Conservation (phyloP, 2,329 filamentous ascomycete species). For the Onygenales sp. region DNA sequence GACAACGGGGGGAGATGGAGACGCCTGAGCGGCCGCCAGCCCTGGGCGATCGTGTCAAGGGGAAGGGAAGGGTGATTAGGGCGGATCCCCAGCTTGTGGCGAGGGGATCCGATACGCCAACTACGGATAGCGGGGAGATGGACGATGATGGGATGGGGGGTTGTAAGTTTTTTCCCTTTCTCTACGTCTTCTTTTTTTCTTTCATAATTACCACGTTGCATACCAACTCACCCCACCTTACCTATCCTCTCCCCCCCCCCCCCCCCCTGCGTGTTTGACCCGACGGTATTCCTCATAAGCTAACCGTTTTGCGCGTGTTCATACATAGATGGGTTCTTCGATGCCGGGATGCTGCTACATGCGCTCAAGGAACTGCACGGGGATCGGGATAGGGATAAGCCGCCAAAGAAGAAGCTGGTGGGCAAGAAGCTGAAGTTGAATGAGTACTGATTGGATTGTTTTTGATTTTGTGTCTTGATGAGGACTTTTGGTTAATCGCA, state of each 20-base stretch:
- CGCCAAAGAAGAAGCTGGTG: slow-evolving; percentile 30
- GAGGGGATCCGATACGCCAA: slow-evolving; percentile 49
- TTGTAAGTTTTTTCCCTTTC: slow-evolving; percentile 56
- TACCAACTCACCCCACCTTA: too few species aligned
- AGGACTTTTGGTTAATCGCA: background rate
- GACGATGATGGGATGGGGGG: slow-evolving; percentile 87
- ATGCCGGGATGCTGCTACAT: slow-evolving; percentile 87
- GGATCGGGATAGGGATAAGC: slow-evolving; percentile 29
- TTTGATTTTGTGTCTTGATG: slow-evolving; percentile 6
- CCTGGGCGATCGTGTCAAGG: slow-evolving; percentile 47
- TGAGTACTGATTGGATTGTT: slow-evolving; percentile 29
- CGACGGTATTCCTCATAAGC: slow-evolving; percentile 4
- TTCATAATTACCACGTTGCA: background rate
- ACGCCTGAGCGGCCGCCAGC: slow-evolving; percentile 27
- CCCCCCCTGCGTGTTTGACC: too few species aligned
- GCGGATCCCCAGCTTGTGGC: slow-evolving; percentile 34
- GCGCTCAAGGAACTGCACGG: slow-evolving; percentile 58
- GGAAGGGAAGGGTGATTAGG: slow-evolving; percentile 62
- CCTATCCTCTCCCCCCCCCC: too few species aligned
- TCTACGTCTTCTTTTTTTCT: background rate
- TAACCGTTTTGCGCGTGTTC: slow-evolving; percentile 19
- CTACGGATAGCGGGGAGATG: slow-evolving; percentile 59
- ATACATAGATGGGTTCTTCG: slow-evolving; percentile 84
- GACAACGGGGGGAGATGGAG: slow-evolving; percentile 50
- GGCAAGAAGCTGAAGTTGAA: slow-evolving; percentile 41